Evolutionary conservation across 257 asterid genomes (phyloP), one percentile per base, ranked within the genome.

Genomic region (Plantago elongata): DNA sequence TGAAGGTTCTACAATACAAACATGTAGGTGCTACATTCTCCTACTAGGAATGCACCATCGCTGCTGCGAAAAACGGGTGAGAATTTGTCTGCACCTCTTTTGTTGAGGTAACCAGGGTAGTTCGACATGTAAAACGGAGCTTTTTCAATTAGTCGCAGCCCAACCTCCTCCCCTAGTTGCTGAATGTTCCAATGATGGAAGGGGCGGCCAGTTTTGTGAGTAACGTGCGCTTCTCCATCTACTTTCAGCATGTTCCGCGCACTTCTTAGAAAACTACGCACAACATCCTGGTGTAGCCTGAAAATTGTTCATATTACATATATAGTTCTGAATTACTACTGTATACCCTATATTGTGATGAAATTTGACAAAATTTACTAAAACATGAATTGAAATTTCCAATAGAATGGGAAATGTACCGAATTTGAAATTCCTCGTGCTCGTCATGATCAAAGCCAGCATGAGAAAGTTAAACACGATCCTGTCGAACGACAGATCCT

Each of bases 211-310:
- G 74, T 65, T 63, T 78, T 78, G 57, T 78, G 80, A 1, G 78
- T 74, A 1, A 78, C 12, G 57, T 75, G 83, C 5, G 71, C 74
- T 49, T 78, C 76, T 12, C 83, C 83, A 9, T 11, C 5, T 6
- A 10, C 54, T 0, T 7, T 34, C 57, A 75, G 0, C 81, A 75
- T 75, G 46, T 40, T 30, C 1, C 47, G 15, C 0, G 78, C 81
- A 2, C 13, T 72, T 29, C 11, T 37, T 8, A 78, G 9, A 48
- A 79, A 75, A 0, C 75, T 73, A 3, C 65, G 61, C 13, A 79
- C 75, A 22, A 79, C 54, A 0, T 34, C 7, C 67, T 61, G 59
- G 60, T 75, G 84, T 59, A 12, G 65, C 65, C 77, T 73, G 67
- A 2, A 55, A 34, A n/a, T n/a, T n/a, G n/a, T n/a, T n/a, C n/a